These are phyloP conservation scores for Angophora floribunda DNA, from an alignment of 345 rosid genomes.

Conservation along the genomic window DNA sequence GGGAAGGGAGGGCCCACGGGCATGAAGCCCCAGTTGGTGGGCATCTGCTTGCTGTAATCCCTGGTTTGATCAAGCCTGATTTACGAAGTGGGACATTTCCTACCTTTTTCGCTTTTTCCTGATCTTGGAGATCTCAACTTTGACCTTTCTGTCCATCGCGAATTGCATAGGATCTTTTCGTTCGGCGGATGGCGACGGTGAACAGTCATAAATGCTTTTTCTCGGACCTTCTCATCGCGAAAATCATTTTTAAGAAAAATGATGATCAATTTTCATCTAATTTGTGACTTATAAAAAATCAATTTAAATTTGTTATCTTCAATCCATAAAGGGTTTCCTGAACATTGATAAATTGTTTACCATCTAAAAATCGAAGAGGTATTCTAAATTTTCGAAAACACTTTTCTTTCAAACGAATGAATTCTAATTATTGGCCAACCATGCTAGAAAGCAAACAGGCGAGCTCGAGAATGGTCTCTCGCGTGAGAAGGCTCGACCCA, in stretches of 20 bases:
- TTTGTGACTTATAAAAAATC: background rate
- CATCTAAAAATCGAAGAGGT: too few species aligned
- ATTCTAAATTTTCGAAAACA: accelerated
- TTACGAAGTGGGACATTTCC: background rate
- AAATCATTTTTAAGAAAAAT: background rate
- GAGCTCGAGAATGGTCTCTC: background rate
- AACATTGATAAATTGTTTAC: background rate
- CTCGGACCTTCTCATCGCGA: background rate
- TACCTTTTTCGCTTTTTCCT: background rate
- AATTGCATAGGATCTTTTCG: background rate
- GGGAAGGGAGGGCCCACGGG: background rate
- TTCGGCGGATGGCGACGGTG: background rate
- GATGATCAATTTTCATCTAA: too few species aligned
- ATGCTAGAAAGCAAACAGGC: accelerated
- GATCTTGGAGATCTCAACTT: background rate
- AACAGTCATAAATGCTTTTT: background rate
- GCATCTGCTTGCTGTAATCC: background rate
- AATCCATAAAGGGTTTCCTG: accelerated
- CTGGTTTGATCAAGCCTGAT: background rate
- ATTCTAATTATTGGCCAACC: background rate
- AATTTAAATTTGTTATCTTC: accelerated
- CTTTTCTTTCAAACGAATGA: background rate
- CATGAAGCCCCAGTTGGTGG: background rate
- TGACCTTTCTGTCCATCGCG: background rate
- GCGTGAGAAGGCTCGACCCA: background rate